These are phyloP conservation scores for Oropetium thomaeum DNA, from an alignment of 176 grass and related monocot genomes.

Conservation along the genomic window DNA sequence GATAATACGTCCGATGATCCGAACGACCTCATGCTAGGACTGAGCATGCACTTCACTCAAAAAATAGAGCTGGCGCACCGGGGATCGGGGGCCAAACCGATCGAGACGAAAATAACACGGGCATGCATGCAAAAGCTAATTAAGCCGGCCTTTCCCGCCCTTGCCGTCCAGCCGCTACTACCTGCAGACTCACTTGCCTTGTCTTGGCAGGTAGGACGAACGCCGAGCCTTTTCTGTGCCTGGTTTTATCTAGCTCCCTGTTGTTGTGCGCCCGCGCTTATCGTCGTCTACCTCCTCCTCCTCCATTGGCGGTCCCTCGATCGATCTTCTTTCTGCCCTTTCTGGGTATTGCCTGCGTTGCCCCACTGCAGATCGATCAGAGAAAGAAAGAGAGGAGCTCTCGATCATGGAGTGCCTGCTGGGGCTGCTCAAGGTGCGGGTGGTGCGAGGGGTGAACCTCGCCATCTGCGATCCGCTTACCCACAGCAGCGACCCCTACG, in stretches of 20 bases:
- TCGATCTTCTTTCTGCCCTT: too few species aligned
- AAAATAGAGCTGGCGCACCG: background rate
- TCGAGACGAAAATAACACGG: background rate
- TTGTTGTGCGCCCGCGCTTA: background rate
- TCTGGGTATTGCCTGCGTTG: background rate
- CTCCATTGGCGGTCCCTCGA: background rate
- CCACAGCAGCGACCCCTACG: slow-evolving; percentile 74
- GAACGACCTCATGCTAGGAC: too few species aligned
- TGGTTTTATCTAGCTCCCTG: background rate
- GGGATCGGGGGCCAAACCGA: background rate
- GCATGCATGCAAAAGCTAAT: too few species aligned
- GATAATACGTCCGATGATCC: too few species aligned
- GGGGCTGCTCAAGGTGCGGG: slow-evolving; percentile 61
- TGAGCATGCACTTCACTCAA: too few species aligned
- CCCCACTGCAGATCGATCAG: background rate
- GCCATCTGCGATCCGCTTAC: slow-evolving; percentile 54
- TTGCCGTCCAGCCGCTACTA: background rate
- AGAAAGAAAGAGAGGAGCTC: background rate
- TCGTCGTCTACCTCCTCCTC: too few species aligned
- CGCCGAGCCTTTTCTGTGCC: background rate
- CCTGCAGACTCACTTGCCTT: background rate
- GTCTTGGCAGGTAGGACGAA: background rate
- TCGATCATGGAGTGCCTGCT: slow-evolving; percentile 54
- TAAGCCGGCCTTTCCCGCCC: background rate
- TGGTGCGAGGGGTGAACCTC: slow-evolving; percentile 59